Base-by-base conservation (phyloP, 1,139 yeast species). In the Nadsonia starkeyi-henricii region DNA sequence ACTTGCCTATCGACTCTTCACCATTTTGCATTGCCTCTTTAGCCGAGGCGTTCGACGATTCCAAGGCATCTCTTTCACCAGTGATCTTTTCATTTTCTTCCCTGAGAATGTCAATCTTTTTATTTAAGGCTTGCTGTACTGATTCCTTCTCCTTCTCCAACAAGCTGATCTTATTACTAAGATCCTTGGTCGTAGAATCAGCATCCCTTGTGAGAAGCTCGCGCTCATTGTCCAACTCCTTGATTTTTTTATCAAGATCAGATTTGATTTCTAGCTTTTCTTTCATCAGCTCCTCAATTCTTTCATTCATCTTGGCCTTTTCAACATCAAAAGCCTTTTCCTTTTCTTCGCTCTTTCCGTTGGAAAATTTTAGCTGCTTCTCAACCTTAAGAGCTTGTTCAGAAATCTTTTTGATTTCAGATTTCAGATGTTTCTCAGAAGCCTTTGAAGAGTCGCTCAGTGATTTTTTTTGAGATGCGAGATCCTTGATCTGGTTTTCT, bases 201-300 rank as follows among this genome's bases (percentile, higher is more conserved):
- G 50, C 53, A 37, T 51, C 53, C 41, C 50, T 53, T 26, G 53
- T 52, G 19, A 53, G 48, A 7, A 51, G 47, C 18, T 63, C 67
- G 47, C 80, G 62, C 56, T 77, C 81, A 42, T 65, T 68, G 50
- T 76, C 80, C 49, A 77, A 70, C 45, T 72, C 79, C 46, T 64
- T 56, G 0, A 58, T 57, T 52, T 71, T 76, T 17, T 52, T 47
- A 21, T 64, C 63, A n/a, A 71, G 48, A 5, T 63, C 59, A 1
- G 54, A 55, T 23, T 60, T 58, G 47, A 64, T 47, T 1, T 51
- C 30, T 21, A 50, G 51, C 1, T 64, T 47, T 41, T 68, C 61
- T 7, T 49, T 47, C n/a, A 45, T 45, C 3, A 46, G 47, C 36
- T 49, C 41, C 7, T 59, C 37, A 60, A 48, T 42, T 28, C 33